Base-by-base conservation (phyloP, 2,329 filamentous ascomycete species). In the Cryphonectria nitschkei region DNA sequence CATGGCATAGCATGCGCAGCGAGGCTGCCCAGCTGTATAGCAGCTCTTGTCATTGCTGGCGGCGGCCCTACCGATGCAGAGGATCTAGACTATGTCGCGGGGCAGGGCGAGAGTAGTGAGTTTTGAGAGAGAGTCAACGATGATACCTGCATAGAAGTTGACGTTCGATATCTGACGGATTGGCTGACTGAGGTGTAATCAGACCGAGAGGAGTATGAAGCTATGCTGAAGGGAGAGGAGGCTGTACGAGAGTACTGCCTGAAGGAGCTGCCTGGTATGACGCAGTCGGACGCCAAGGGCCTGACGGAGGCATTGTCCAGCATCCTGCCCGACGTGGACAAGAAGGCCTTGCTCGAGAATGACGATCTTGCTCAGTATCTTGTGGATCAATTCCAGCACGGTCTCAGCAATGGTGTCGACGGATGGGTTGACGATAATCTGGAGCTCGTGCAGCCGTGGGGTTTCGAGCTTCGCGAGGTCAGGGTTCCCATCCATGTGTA, bases 361-460 rank as follows among this genome's bases (percentile, higher is more conserved):
- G 14, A 72, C 34, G 3, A 37, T 22, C 52, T 66, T 2, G 70
- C 67, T 16, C 32, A 65, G 19, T 46, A 67, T 29, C 11, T 72
- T 16, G 43, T 69, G 46, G 60, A 41, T 2, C n/a, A 67, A 9
- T 26, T 68, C 13, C 68, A 58, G 16, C 73, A 75, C 37, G 75
- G 58, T 3, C 68, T 76, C 13, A 69, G 72, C 56, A 29, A 69
- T 43, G 65, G 68, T 63, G 56, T 65, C 7, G 75, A 76, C 46
- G 76, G 76, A 16, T 76, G 75, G 75, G 69, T 76, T 4, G 76
- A 77, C 68, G 76, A 77, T 58, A 73, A 75, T 46, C 68, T 77
- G 37, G 73, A 71, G 4, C 74, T 76, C 29, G 62, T 71, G 6
- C 62, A 65, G 14, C 74, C 73, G 1, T 76, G 75, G 76, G 75